These are phyloP conservation scores for Danielozyma ontarioensis DNA, from an alignment of 805 yeast species.

Conservation along the genomic window DNA sequence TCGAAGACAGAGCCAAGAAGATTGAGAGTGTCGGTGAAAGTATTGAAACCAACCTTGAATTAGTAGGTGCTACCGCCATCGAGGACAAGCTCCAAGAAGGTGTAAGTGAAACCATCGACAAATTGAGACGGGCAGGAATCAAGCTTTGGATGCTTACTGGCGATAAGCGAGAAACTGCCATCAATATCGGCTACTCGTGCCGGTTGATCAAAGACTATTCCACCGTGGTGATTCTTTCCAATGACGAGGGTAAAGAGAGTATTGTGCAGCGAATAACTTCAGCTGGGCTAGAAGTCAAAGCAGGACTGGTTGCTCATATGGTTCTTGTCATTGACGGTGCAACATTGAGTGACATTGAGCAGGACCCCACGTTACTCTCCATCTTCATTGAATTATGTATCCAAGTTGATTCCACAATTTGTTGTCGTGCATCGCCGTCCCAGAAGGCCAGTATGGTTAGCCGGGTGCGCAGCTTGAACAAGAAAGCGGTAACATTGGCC, in stretches of 20 bases:
- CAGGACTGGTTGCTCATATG: conserved; percentile 82
- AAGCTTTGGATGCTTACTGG: conserved; percentile 99
- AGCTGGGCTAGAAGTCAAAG: conserved; percentile 65
- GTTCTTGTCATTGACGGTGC: conserved; percentile 95
- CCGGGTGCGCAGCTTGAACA: conserved; percentile 67
- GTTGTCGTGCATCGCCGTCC: conserved; percentile 95
- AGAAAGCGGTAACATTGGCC: conserved; percentile 77
- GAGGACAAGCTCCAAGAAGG: conserved; percentile 96
- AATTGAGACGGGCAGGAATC: conserved; percentile 87
- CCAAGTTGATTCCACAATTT: conserved; percentile 82
- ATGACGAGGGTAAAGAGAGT: conserved; percentile 44
- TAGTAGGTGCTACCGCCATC: conserved; percentile 92
- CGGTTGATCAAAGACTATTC: conserved; percentile 89
- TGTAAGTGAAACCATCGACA: conserved; percentile 93
- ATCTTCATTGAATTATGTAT: conserved; percentile 82
- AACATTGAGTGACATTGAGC: conserved; percentile 68
- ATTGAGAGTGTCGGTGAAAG: conserved; percentile 69
- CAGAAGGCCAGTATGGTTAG: conserved; percentile 91
- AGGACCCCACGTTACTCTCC: conserved; percentile 65
- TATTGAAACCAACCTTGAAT: conserved; percentile 62
- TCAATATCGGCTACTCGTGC: conserved; percentile 94
- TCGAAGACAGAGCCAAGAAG: conserved; percentile 58
- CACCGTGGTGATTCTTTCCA: conserved; percentile 68
- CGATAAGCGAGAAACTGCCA: conserved; percentile 96
- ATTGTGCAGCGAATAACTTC: conserved; percentile 67